A percentile compares a stretch with the other conserved stretches of the same genome.
Conservation (phyloP, 805 yeast species). For the Kodamaea hsintzibuensis region DNA sequence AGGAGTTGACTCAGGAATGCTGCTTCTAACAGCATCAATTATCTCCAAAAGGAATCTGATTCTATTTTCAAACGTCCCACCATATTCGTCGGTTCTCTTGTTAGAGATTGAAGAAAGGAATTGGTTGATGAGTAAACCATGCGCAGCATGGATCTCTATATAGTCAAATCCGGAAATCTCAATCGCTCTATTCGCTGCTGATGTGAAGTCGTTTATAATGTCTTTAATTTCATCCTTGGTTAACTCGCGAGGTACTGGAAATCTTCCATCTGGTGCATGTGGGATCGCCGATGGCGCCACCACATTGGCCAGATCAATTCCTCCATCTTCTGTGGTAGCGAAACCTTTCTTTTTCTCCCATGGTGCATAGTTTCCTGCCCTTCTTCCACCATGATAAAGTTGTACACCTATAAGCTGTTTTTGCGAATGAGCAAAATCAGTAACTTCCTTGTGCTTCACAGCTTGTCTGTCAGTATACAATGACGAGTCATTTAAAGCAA, state of each 20-base stretch:
- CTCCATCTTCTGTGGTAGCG: conserved; percentile 36
- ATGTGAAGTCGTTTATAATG: conserved; percentile 41
- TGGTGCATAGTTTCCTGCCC: conserved; percentile 33
- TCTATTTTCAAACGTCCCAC: conserved; percentile 44
- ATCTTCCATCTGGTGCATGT: conserved; percentile 28
- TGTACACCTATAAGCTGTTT: conserved; percentile 52
- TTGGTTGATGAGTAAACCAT: conserved; percentile 43
- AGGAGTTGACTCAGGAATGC: conserved; percentile 41
- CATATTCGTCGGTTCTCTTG: conserved; percentile 33
- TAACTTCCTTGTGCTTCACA: conserved; percentile 34
- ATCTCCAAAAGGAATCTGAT: conserved; percentile 45
- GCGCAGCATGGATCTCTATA: conserved; percentile 43
- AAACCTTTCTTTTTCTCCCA: conserved; percentile 29
- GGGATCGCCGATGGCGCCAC: conserved; percentile 47
- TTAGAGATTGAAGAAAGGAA: conserved; percentile 46
- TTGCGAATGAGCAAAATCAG: conserved; percentile 48
- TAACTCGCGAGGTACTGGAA: conserved; percentile 43
- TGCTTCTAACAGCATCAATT: conserved; percentile 39
- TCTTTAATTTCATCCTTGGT: conserved; percentile 41
- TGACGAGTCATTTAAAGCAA: conserved; percentile 49
- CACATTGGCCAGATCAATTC: conserved; percentile 41
- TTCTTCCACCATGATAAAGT: conserved; percentile 57
- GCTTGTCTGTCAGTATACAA: conserved; percentile 55
- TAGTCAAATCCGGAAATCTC: conserved; percentile 39
- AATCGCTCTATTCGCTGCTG: conserved; percentile 49